Conservation (phyloP, 2,329 filamentous ascomycete species). For the Anthostomella pinea region DNA sequence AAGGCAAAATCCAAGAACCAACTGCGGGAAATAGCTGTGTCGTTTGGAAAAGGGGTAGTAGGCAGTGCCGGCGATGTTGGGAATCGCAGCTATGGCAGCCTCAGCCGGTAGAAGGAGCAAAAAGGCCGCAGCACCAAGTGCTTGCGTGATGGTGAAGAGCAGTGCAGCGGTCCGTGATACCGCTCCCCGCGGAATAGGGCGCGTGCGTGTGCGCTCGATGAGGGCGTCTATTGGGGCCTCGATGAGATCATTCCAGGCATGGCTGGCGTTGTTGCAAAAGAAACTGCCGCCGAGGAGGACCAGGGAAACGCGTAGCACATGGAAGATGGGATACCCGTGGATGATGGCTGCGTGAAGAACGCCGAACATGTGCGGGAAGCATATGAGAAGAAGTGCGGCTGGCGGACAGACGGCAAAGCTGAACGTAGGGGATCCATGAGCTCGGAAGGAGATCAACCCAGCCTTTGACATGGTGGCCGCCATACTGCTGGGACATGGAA, state of each 20-base stretch:
- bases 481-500: conserved; percentile 22
- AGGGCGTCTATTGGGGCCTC: conserved; percentile 25
- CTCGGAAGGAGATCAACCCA: conserved; percentile 21
- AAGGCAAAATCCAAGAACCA: conserved; percentile 28
- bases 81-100: conserved; percentile 7
- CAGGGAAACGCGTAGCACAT: neutral
- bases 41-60: conserved; percentile 31
- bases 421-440: conserved; percentile 23
- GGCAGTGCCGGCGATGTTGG: conserved; percentile 11
- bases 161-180: conserved; percentile 16
- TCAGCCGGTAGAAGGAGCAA: conserved; percentile 10
- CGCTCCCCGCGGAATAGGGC: conserved; percentile 29
- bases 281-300: conserved; percentile 14
- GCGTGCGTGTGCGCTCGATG: conserved; percentile 18
- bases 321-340: neutral
- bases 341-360: conserved; percentile 11
- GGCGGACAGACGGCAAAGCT: conserved; percentile 24
- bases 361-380: conserved; percentile 24
- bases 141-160: conserved; percentile 21
- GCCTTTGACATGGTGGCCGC: conserved; percentile 14
- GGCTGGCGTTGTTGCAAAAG: conserved; percentile 21
- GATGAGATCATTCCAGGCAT: conserved; percentile 30
- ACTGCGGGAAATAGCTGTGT: conserved; percentile 25
- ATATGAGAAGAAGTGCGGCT: conserved; percentile 21
- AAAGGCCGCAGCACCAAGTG: conserved; percentile 3